Base-by-base conservation (phyloP, 176 grass and related monocot species). In the Cocos nucifera region DNA sequence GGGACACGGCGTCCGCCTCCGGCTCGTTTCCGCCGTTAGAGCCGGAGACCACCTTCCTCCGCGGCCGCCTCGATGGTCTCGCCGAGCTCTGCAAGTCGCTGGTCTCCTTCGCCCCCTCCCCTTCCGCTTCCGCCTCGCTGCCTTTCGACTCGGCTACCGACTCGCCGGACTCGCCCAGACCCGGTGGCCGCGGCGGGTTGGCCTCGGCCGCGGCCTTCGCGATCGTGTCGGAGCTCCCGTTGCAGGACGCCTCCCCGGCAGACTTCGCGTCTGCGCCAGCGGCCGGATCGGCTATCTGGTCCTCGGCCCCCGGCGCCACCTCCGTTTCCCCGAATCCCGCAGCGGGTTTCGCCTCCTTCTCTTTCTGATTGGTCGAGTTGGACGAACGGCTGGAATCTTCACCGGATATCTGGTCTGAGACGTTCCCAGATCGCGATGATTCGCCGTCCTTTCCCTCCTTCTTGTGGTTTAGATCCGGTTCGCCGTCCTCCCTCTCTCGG, bases 301-400 rank as follows among this genome's bases (percentile, higher is more conserved):
- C 44, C 51, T 2, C 72, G 8, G 5, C 49, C 3, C 17, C 57
- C 15, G 53, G 68, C 39, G 49, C 49, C 52, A 10, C 72, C 58
- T 30, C 56, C 52, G 53, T 9, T 12, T 17, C 21, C 25, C 21
- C 15, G 15, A 50, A 4, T 44, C 24, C 28, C 35, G 15, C 19
- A 19, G 15, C 29, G 10, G 18, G 30, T 49, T 75, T 75, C 14
- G 15, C 72, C 22, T 64, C 66, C 25, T 63, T 63, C 51, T 57
- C 49, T 67, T 88, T 87, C 61, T 67, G 75, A 85, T 90, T 80
- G 77, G 87, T 78, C 16, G 87, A 91, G 87, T 82, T 87, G 50
- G 92, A 97, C 9, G 92, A 97, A 20, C 72, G 66, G 55, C 78
- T 65, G 27, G 86, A 95, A 26, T 68, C 78, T 39, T 66, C 77